Percentiles rank a stretch among this genome's conserved stretches.
These are phyloP conservation scores for Agaricales sp. DNA, from an alignment of 1,284 basidiomycete species.

Conservation along the genomic window DNA sequence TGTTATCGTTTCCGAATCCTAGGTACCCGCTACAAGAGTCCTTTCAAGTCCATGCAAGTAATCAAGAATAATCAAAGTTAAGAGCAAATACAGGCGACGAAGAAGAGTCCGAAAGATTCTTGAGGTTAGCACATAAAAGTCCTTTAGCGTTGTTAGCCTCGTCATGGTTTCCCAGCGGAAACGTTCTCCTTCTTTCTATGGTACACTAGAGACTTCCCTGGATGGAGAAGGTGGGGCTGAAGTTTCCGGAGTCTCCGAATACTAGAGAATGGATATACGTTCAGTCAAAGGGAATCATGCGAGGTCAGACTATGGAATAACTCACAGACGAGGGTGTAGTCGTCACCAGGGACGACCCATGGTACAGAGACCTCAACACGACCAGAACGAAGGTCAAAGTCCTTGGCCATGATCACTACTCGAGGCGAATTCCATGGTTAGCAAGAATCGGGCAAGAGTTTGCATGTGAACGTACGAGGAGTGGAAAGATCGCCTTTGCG, in stretches of 20 bases:
- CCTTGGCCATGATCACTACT: conserved; percentile 25
- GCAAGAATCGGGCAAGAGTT: neutral
- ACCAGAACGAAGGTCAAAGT: conserved; percentile 27
- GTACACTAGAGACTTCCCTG: neutral
- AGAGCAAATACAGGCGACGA: neutral
- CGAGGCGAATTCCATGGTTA: conserved; percentile 12
- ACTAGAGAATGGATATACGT: conserved; percentile 19
- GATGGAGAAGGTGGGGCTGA: conserved; percentile 26
- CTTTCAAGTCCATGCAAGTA: neutral
- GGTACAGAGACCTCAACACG: conserved; percentile 29
- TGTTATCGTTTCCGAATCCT: too few relatives aligned
- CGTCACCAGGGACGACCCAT: conserved; percentile 22
- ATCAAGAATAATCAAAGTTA: neutral
- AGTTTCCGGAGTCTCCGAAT: conserved; percentile 42
- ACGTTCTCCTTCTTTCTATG: too few relatives aligned
- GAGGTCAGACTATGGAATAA: conserved; percentile 8
- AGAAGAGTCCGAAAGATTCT: too few relatives aligned
- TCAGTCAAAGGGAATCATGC: conserved; percentile 2
- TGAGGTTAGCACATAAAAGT: too few relatives aligned
- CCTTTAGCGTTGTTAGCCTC: too few relatives aligned
- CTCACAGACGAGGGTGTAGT: conserved; percentile 36
- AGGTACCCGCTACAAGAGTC: too few relatives aligned
- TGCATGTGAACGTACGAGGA: neutral
- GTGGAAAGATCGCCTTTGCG: neutral
- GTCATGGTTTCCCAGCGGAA: too few relatives aligned